Percentiles rank a stretch among this genome's conserved stretches.
Evolutionary conservation across 2,329 filamentous ascomycete species (phyloP).

Genomic region (Laburnicola sp.): DNA sequence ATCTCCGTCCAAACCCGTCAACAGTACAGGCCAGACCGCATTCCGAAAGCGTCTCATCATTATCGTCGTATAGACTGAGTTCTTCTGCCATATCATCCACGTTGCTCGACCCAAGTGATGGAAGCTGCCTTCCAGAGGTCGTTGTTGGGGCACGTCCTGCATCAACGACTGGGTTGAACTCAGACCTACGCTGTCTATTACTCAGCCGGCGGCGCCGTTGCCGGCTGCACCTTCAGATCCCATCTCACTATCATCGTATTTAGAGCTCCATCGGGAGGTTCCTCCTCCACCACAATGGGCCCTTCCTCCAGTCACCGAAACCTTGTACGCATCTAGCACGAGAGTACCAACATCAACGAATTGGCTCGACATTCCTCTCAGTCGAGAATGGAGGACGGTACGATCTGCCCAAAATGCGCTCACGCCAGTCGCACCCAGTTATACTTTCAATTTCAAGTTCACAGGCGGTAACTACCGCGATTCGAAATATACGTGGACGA

Average conservation of each 20-base stretch:
- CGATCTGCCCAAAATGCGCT: conserved; percentile 20
- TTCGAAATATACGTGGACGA: conserved; percentile 32
- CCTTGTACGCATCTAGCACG: conserved; percentile 26
- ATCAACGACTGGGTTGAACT: background rate
- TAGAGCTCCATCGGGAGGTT: conserved; percentile 34
- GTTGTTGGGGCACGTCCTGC: conserved; percentile 1
- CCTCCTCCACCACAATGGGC: conserved; percentile 40
- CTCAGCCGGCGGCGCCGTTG: conserved; percentile 5
- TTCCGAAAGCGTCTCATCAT: conserved; percentile 22
- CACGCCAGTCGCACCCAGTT: conserved; percentile 20
- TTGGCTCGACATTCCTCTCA: conserved; percentile 33
- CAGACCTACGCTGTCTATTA: conserved; percentile 3
- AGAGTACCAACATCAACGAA: conserved; percentile 15
- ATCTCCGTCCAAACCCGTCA: conserved; percentile 18
- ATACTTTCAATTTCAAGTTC: conserved; percentile 30
- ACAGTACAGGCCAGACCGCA: conserved; percentile 13
- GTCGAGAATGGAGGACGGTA: conserved; percentile 26
- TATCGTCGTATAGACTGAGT: conserved; percentile 19
- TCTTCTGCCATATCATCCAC: conserved; percentile 15
- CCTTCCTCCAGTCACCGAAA: conserved; percentile 23
- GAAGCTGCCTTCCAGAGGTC: conserved; percentile 10
- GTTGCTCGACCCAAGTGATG: background rate
- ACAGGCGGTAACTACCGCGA: conserved; percentile 30
- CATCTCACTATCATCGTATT: conserved; percentile 23
- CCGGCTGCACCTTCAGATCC: conserved; percentile 14